Evolutionary conservation across 805 yeast species (phyloP).

Genomic region (Dipodascus geniculatus): DNA sequence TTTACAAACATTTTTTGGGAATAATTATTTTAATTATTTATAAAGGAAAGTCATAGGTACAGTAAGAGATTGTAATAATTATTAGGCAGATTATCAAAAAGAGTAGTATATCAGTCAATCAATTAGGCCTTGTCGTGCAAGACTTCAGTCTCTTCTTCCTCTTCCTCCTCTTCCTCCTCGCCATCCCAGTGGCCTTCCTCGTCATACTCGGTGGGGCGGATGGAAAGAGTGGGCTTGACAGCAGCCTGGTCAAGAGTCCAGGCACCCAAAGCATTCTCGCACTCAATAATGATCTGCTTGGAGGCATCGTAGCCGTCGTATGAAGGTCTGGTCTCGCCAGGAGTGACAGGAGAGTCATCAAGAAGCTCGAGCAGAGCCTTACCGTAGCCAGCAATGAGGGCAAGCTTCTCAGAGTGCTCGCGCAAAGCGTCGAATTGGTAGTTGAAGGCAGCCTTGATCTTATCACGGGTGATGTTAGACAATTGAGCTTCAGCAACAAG

Average conservation of each 20-base stretch:
- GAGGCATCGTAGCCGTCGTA: slow-evolving; percentile 98
- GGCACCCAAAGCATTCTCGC: slow-evolving; percentile 86
- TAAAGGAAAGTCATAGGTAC: background rate
- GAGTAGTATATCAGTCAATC: background rate
- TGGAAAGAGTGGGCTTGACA: slow-evolving; percentile 84
- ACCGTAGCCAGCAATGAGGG: slow-evolving; percentile 97
- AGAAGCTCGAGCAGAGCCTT: slow-evolving; percentile 90
- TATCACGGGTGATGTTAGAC: slow-evolving; percentile 95
- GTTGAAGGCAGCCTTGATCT: slow-evolving; percentile 92
- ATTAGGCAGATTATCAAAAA: background rate
- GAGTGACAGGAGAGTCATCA: slow-evolving; percentile 95
- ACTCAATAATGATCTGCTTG: slow-evolving; percentile 93
- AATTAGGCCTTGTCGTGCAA: slow-evolving; percentile 1
- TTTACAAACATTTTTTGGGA: too few species aligned
- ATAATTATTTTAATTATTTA: too few species aligned
- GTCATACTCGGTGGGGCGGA: slow-evolving; percentile 45
- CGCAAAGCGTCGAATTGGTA: slow-evolving; percentile 93
- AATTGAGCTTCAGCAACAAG: slow-evolving; percentile 98
- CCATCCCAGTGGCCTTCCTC: background rate
- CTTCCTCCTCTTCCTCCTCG: background rate
- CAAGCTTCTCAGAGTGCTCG: slow-evolving; percentile 92
- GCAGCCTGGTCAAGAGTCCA: slow-evolving; percentile 96
- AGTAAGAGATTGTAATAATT: background rate
- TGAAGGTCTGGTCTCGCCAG: slow-evolving; percentile 97
- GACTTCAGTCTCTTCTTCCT: slow-evolving; percentile 1